These are phyloP conservation scores for Diaporthe capsici DNA, from an alignment of 2,329 filamentous ascomycete species.

Conservation along the genomic window DNA sequence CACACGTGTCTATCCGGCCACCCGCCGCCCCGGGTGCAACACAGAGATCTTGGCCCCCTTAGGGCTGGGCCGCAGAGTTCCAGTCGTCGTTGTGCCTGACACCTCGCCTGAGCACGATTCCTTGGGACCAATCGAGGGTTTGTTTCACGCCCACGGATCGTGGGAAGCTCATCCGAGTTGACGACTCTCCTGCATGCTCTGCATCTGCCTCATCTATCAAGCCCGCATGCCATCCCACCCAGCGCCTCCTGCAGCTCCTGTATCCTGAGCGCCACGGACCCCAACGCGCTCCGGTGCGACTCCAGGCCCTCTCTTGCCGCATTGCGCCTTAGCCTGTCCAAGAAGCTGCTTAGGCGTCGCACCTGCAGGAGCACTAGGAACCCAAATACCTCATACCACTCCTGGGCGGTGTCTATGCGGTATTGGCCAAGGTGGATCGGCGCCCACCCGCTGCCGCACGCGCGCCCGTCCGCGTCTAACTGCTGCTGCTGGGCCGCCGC, in stretches of 20 bases:
- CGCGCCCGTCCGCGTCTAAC: background rate
- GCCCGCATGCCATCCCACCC: conserved; percentile 13
- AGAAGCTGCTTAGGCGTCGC: conserved; percentile 22
- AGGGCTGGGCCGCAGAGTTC: background rate
- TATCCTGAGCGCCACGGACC: conserved; percentile 2
- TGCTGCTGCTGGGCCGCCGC: background rate
- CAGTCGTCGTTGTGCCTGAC: background rate
- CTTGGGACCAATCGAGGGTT: background rate
- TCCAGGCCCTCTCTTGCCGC: background rate
- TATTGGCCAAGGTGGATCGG: conserved; percentile 24
- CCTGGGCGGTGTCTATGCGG: background rate
- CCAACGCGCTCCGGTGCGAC: conserved; percentile 8
- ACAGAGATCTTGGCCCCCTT: no score
- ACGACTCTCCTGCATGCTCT: background rate
- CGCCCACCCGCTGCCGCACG: background rate
- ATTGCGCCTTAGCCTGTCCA: background rate
- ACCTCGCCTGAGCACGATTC: background rate
- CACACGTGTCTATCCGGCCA: background rate
- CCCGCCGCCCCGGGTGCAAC: background rate
- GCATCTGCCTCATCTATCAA: background rate
- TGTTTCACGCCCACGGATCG: background rate
- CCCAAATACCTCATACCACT: conserved; percentile 24
- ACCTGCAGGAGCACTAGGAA: conserved; percentile 22
- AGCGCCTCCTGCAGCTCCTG: conserved; percentile 25
- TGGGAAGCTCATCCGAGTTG: background rate